Percentiles rank a stretch among this genome's conserved stretches.
phyloP scores from a whole-genome alignment of 495 filamentous ascomycete genomes.

The Hypoxylon perforatum region DNA sequence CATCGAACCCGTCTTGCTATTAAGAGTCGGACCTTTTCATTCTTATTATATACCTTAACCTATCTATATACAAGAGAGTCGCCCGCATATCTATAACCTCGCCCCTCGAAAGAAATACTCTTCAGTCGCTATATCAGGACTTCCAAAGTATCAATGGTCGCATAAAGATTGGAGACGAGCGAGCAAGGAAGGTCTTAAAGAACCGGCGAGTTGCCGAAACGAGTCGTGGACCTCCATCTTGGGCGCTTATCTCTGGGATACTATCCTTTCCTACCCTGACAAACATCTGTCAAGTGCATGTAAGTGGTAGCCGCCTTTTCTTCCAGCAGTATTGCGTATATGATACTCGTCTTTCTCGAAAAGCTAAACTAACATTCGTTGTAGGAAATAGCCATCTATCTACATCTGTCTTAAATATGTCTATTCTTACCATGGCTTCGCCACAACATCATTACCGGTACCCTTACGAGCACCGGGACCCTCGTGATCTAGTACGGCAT shows the following conservation, averaged over 20 bases:
- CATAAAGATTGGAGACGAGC: not conserved
- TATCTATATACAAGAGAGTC: not conserved
- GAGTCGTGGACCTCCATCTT: not conserved
- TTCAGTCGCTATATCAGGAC: not conserved
- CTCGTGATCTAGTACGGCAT: constrained; percentile 44
- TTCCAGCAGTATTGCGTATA: not conserved
- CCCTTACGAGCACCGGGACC: constrained; percentile 40
- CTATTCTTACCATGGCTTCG: constrained; percentile 49
- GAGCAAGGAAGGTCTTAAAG: constrained; percentile 12
- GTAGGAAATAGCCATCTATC: constrained; percentile 7
- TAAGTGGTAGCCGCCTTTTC: not conserved
- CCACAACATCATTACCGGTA: constrained; percentile 41
- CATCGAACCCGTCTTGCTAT: not conserved
- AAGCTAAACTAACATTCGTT: constrained; percentile 10
- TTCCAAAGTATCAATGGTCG: constrained; percentile 4
- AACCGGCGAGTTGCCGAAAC: not conserved
- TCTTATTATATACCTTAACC: not conserved
- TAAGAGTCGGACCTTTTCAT: not conserved
- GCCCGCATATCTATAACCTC: not conserved
- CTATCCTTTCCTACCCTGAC: not conserved
- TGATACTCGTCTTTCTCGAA: not conserved
- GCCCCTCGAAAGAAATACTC: no score
- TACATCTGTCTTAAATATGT: constrained; percentile 43
- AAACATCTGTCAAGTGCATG: not conserved
- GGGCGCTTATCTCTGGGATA: not conserved